Evolutionary conservation across 805 yeast genomes (phyloP), one percentile per base, ranked within the genome.

Genomic region (Ascoidea asiatica): DNA sequence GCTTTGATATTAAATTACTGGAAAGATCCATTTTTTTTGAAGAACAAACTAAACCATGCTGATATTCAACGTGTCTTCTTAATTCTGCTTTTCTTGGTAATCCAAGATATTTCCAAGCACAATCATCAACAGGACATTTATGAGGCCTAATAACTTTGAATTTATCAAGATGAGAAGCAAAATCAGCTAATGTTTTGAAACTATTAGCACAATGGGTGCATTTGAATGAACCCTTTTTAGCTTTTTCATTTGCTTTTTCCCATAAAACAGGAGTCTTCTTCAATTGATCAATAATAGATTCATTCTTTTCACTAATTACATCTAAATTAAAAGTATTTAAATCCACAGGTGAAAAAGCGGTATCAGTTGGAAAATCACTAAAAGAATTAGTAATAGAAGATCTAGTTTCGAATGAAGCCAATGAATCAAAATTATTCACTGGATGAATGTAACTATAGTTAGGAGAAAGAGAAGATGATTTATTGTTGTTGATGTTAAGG

Each of bases 61-160:
- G 73, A 22, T 70, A 63, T 4, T 69, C 63, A 52, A 73, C 67
- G 47, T 73, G 78, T 49, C 79, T 61, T 48, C 67, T 61, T 33
- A 73, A 60, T 50, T 73, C 78, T 2, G 71, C 69, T 33, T 66
- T 54, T 37, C 75, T 63, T 8, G 73, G 71, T 21, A 73, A 54
- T 0, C 78, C 78, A 15, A 73, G 53, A 3, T 70, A 59, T 35
- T 65, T 64, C 70, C 75, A 73, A 2, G 72, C 70, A 51, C 78
- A 73, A 18, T 62, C 59, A 18, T 55, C 51, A 43, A 66, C 62
- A 1, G 72, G 73, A 47, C 78, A 73, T 43, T 69, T 70, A 54
- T 56, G 65, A 13, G 61, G 62, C 40, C 77, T 56, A 11, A 51
- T 54, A 13, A 68, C 57, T 33, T 63, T 54, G 46, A 46, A 57